Evolutionary conservation across 352 stramenopile genomes (phyloP), one percentile per base, ranked within the genome.

Genomic region (Phytophthora europaea): DNA sequence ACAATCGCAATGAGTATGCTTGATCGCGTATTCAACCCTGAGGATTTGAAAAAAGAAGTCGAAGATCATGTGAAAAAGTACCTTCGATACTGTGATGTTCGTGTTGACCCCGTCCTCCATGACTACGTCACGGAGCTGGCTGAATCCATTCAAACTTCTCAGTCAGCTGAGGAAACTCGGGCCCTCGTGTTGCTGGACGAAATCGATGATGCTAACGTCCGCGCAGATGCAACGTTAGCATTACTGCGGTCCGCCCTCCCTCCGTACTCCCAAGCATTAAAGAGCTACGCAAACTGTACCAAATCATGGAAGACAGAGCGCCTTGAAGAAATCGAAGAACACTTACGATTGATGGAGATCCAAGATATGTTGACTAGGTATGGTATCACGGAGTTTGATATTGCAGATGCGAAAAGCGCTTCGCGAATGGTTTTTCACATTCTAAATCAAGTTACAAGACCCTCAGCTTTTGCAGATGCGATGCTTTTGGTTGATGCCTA

Each of bases 1-100:
- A 85, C 82, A 20, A 94, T 94, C 51, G 87, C 85, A 6, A 90
- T 92, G 87, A 89, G 84, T 51, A 92, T 94, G 81, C 67, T 94
- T 13, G 85, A 90, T 65, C 87, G 87, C 18, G 73, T 78, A 6
- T 56, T 67, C 8, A 79, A 83, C 2, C 60, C 82, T 2, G 78
- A 81, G 3, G 68, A 58, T 26, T 64, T 92, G 15, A 54, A 47
- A 33, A 50, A 59, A 3, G 82, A 84, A 59, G 78, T 93, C 20
- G 51, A 79, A 10, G 36, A 72, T 15, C 85, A 94, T 45, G 79
- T 88, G 3, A 62, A 60, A 28, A 75, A 63, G 20, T 94, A 93
- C 43, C 78, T 93, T 13, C 33, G 22, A 4, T 83, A 83, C 34
- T 90, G 75, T 72, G 72, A 71, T 28, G 58, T 79, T 53, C 31